Evolutionary conservation across 1,284 basidiomycete species (phyloP).

Genomic region (Tilletia setariae): DNA sequence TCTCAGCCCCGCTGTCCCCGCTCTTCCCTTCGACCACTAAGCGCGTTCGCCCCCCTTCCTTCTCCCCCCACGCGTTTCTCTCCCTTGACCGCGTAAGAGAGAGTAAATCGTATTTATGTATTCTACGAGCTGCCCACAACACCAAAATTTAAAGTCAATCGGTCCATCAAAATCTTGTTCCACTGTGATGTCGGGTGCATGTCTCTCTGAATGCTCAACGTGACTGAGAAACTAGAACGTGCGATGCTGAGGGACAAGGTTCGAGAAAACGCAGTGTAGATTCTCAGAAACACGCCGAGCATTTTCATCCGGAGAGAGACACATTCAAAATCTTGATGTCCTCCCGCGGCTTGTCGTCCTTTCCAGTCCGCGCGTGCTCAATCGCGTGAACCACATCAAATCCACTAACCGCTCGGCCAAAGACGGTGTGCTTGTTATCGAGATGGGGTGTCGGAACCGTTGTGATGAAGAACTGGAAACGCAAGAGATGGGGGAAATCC

Average conservation of each 20-base stretch:
- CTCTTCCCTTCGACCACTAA: conserved; percentile 14
- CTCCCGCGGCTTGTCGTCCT: conserved; percentile 54
- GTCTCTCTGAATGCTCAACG: too few relatives aligned
- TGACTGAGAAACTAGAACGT: too few relatives aligned
- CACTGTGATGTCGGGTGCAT: too few relatives aligned
- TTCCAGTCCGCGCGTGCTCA: conserved; percentile 66
- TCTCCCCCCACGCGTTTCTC: background rate
- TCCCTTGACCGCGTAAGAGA: background rate
- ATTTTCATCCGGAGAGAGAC: conserved; percentile 14
- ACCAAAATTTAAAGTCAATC: too few relatives aligned
- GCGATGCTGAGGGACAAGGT: too few relatives aligned
- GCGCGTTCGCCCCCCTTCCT: background rate
- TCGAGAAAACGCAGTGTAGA: too few relatives aligned
- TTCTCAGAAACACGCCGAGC: too few relatives aligned
- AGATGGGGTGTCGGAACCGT: conserved; percentile 93
- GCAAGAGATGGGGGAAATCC: background rate
- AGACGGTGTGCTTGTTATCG: conserved; percentile 63
- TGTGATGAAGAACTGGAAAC: conserved; percentile 92
- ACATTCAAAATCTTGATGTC: conserved; percentile 33
- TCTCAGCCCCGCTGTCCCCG: conserved; percentile 10
- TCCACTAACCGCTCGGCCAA: conserved; percentile 60
- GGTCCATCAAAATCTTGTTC: too few relatives aligned
- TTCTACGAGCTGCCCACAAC: too few relatives aligned
- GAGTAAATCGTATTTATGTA: too few relatives aligned
- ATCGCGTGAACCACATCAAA: conserved; percentile 69